Base-by-base conservation (phyloP, 805 yeast genomes). In the Nakazawaea populi region DNA sequence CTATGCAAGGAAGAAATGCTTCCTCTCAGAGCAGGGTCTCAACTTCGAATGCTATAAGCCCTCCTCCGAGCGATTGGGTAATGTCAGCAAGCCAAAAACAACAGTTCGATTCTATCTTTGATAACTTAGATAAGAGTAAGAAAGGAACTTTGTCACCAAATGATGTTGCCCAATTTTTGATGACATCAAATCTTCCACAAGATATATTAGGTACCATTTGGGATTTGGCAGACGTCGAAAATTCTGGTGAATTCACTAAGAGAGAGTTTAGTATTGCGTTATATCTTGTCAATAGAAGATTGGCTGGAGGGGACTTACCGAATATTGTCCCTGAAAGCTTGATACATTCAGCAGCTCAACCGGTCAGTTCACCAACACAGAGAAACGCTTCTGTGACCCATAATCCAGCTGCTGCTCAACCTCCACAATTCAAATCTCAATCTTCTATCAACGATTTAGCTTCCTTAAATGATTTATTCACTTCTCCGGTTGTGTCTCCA, bases 221-320 rank as follows among this genome's bases (percentile, higher is more conserved):
- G 99, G 99, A 94, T 68, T 74, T 94, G 58, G 82, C 98, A 8
- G 97, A 94, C 65, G 77, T 89, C 55, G 86, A 88, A 57, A 89
- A 89, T 66, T 81, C 87, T 42, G 97, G 97, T 29, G 77, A 77
- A 41, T 89, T 94, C 62, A 76, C 88, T 46, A 81, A 78, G 60
- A 74, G 80, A 56, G 99, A 94, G 65, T 94, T 94, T 66, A 83
- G 95, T 3, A 85, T 94, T 62, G 97, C 98, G 14, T 85, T 94
- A 89, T 92, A 85, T 63, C 77, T 94, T 57, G 94, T 94, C 7
- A 95, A 90, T 68, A 87, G 85, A 67, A 85, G 80, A 60, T 73
- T 91, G 52, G 77, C 87, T 2, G 98, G 98, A 18, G 73, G 73
- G 37, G 82, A 79, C 30, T 73, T 94, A 56, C 98, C 99, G 2